A percentile compares a stretch with the other conserved stretches of the same genome.
Conservation (phyloP, 2,329 filamentous ascomycete genomes). For the Microthyrium microscopicum region DNA sequence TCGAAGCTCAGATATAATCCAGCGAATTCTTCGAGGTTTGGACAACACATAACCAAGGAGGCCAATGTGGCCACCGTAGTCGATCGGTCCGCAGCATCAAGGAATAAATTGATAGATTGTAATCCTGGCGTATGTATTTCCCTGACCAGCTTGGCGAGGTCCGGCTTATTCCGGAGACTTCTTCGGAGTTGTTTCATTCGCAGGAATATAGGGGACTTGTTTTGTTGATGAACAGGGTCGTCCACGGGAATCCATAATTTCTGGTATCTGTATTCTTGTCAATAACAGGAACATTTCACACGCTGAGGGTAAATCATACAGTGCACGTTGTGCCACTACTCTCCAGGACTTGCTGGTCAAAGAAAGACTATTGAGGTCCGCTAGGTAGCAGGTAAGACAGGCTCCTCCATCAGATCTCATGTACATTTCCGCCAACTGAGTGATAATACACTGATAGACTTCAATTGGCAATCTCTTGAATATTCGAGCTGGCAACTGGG, state of each 20-base stretch:
- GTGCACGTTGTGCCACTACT: conserved; percentile 29
- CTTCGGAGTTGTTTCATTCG: conserved; percentile 37
- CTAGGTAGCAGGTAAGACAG: conserved; percentile 37
- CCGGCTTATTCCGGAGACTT: conserved; percentile 34
- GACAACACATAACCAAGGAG: conserved; percentile 41
- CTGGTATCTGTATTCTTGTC: conserved; percentile 25
- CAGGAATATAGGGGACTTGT: conserved; percentile 31
- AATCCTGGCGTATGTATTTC: conserved; percentile 36
- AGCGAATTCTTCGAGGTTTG: conserved; percentile 36
- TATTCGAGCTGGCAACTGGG: conserved; percentile 3
- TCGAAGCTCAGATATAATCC: conserved; percentile 37
- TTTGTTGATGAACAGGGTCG: conserved; percentile 18
- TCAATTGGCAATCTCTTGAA: conserved; percentile 31
- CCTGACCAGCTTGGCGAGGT: conserved; percentile 34
- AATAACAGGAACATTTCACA: conserved; percentile 2
- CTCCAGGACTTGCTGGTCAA: conserved; percentile 41
- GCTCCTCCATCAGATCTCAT: conserved; percentile 14
- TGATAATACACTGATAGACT: conserved; percentile 38
- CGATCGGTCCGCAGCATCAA: conserved; percentile 24
- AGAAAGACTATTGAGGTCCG: conserved; percentile 35
- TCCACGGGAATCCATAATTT: conserved; percentile 31
- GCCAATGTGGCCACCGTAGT: conserved; percentile 35
- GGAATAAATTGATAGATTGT: conserved; percentile 21
- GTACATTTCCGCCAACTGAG: conserved; percentile 32
- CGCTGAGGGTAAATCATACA: conserved; percentile 24